Evolutionary conservation across 2,329 filamentous ascomycete species (phyloP), one percentile per base, ranked within the genome.

Genomic region (Laburnicola sp.): DNA sequence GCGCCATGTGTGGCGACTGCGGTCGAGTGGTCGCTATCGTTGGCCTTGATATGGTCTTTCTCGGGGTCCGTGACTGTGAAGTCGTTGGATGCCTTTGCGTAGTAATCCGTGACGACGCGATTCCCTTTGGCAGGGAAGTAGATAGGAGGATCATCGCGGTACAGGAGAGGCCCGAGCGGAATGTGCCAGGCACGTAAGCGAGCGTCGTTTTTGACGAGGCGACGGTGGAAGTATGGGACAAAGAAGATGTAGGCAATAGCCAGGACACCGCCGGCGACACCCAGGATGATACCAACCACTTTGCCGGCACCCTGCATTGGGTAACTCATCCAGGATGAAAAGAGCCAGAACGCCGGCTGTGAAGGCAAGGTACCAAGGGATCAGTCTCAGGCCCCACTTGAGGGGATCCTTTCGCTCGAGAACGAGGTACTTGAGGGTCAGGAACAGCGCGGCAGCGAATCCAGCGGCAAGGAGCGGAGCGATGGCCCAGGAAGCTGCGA

Each of bases 171-270:
- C 0, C 83, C 83, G 11, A 77, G 67, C 52, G 78, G 58, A 49
- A 85, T 73, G 53, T 85, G 76, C 65, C 76, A 85, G 68, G 76
- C 70, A 56, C 78, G 78, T 52, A 88, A 72, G 62, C 82, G 71
- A 80, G 83, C 81, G 72, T 88, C 83, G 57, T 86, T 77, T 70
- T 79, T 72, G 69, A 86, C 71, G 58, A 88, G 75, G 38, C 80
- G 75, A 49, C 80, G 77, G 66, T 85, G 80, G 51, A 86, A 64
- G 74, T 80, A 86, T 2, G 83, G 83, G 16, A 85, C 75, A 52
- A 86, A 78, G 69, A 84, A 84, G 53, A 80, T 50, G 48, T 64
- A 65, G 51, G 82, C 69, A 9, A 86, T 60, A 3, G 80, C 56
- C n/a, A 72, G 77, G 50, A 79, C 81, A 25, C 55, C 81, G 21